These are phyloP conservation scores for Heliocybe sulcata DNA, from an alignment of 1,284 basidiomycete genomes.

Conservation along the genomic window DNA sequence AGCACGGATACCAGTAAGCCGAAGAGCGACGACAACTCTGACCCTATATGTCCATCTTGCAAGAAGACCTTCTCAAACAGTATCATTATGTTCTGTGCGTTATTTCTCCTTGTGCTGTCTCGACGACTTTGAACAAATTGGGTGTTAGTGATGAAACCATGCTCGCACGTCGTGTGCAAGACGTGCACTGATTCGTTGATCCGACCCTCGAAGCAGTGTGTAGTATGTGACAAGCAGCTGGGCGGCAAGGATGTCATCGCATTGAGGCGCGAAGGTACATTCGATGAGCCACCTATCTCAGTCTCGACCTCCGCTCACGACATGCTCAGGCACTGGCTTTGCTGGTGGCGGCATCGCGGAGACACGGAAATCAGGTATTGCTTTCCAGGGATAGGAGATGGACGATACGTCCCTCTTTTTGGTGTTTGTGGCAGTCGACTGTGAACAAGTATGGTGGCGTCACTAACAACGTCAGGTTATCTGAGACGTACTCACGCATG, in stretches of 20 bases:
- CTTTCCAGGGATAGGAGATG: conserved; percentile 64
- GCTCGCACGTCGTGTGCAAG: conserved; percentile 84
- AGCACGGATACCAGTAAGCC: conserved; percentile 25
- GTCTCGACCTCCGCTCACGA: no score
- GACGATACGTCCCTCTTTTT: background rate
- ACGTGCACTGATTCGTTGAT: conserved; percentile 82
- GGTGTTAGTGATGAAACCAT: conserved; percentile 61
- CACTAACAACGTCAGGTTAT: background rate
- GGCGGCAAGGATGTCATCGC: conserved; percentile 68
- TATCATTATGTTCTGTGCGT: conserved; percentile 61
- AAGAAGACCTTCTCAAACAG: conserved; percentile 81
- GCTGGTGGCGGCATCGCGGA: conserved; percentile 89
- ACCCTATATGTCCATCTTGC: conserved; percentile 84
- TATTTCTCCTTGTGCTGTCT: background rate
- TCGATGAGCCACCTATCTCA: no score
- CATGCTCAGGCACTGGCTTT: conserved; percentile 70
- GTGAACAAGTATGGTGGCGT: background rate
- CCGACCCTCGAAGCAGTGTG: conserved; percentile 66
- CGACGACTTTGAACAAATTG: background rate
- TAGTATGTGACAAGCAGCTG: conserved; percentile 68
- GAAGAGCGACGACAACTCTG: conserved; percentile 39
- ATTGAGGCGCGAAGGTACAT: conserved; percentile 73
- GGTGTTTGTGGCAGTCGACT: background rate
- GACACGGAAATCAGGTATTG: conserved; percentile 62
- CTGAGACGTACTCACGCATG: background rate